These are phyloP conservation scores for Aspergillus quadricinctus DNA, from an alignment of 2,329 filamentous ascomycete species.

Conservation along the genomic window DNA sequence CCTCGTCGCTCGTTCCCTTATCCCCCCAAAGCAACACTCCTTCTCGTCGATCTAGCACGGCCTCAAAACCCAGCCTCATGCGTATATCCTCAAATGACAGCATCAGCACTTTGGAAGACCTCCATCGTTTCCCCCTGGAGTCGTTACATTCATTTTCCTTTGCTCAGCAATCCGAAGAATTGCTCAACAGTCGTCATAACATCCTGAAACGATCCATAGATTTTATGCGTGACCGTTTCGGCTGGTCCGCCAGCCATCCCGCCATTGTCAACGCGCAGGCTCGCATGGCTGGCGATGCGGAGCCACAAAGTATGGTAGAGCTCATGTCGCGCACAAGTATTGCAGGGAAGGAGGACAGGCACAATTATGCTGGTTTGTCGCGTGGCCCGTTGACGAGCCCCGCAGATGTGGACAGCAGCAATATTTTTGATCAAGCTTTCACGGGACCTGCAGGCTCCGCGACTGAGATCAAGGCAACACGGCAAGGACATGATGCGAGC, in stretches of 20 bases:
- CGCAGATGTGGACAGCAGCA: constrained; percentile 65
- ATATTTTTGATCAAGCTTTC: constrained; percentile 83
- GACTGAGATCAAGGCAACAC: constrained; percentile 15
- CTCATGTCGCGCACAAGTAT: constrained; percentile 77
- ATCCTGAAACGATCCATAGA: constrained; percentile 90
- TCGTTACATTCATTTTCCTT: constrained; percentile 98
- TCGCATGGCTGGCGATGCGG: constrained; percentile 73
- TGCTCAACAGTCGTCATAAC: constrained; percentile 86
- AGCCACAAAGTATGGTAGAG: constrained; percentile 87
- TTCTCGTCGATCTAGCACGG: constrained; percentile 62
- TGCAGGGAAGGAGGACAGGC: constrained; percentile 56
- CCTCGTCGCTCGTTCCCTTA: constrained; percentile 57
- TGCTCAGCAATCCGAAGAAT: constrained; percentile 88
- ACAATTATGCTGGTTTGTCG: constrained; percentile 43
- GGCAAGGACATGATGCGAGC: constrained; percentile 18
- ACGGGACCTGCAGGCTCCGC: constrained; percentile 36
- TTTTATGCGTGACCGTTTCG: constrained; percentile 90
- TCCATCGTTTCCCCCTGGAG: constrained; percentile 88
- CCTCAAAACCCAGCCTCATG: constrained; percentile 50
- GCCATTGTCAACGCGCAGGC: constrained; percentile 80
- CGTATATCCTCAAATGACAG: constrained; percentile 58
- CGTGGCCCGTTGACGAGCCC: constrained; percentile 75
- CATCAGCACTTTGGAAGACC: constrained; percentile 75
- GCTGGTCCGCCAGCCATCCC: constrained; percentile 71
- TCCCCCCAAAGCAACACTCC: constrained; percentile 63